Percentiles rank a stretch among this genome's conserved stretches.
phyloP scores from a whole-genome alignment of 2,329 filamentous ascomycete genomes.

The Penicillium hesseltinei region DNA sequence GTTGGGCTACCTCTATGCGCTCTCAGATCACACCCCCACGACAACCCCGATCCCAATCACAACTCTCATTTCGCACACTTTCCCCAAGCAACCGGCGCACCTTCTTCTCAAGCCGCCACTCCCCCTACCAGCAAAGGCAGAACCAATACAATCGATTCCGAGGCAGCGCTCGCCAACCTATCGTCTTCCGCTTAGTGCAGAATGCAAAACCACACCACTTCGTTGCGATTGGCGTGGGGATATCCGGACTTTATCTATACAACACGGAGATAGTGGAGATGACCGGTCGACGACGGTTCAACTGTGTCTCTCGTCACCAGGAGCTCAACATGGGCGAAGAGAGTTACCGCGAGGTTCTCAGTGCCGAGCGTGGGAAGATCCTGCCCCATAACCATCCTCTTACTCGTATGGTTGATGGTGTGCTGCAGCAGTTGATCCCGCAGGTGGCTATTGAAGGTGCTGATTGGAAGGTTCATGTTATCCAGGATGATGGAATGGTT shows the following conservation, averaged over 20 bases:
- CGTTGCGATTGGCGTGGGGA: slow-evolving; percentile 40
- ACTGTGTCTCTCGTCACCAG: slow-evolving; percentile 48
- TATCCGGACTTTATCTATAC: slow-evolving; percentile 52
- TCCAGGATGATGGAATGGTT: slow-evolving; percentile 46
- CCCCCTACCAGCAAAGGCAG: slow-evolving; percentile 12
- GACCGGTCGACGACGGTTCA: slow-evolving; percentile 59
- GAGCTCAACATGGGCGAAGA: slow-evolving; percentile 47
- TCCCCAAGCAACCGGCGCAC: slow-evolving; percentile 1
- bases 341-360: slow-evolving; percentile 50
- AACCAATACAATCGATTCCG: slow-evolving; percentile 24
- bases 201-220: slow-evolving; percentile 30
- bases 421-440: slow-evolving; percentile 56
- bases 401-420: slow-evolving; percentile 50
- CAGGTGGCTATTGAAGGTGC: slow-evolving; percentile 46
- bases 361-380: slow-evolving; percentile 47
- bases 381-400: slow-evolving; percentile 52
- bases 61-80: background rate
- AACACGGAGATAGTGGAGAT: slow-evolving; percentile 59
- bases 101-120: slow-evolving; percentile 8
- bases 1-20: background rate
- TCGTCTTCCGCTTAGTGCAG: slow-evolving; percentile 18
- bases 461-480: slow-evolving; percentile 60
- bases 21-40: background rate
- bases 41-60: background rate
- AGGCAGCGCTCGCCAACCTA: slow-evolving; percentile 7